Evolutionary conservation across 306 rosid species (phyloP), one percentile per base, ranked within the genome.

Genomic region (Cucumis melo): DNA sequence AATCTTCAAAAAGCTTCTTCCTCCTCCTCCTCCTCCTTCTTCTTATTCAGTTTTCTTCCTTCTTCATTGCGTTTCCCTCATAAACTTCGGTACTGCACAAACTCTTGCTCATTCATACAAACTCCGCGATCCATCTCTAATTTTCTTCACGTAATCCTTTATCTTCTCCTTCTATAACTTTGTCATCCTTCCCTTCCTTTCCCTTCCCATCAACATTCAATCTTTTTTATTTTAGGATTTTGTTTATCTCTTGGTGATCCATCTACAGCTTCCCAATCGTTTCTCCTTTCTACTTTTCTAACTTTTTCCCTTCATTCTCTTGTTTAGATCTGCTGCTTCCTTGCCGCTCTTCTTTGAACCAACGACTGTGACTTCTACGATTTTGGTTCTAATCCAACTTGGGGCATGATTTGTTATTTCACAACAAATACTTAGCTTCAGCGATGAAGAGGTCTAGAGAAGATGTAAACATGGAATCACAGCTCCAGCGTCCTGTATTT

Each of bases 361-460:
- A 81, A 83, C 73, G 71, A 78, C 74, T 81, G 82, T 75, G 77
- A 80, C 81, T 63, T 84, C 75, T 59, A 78, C 83, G 85, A 79
- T 78, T 83, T 84, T 81, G 78, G 29, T 77, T 80, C 9, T 20
- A 78, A 61, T 78, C 75, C 80, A 83, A 82, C 80, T 81, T 72
- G 79, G 80, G 84, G 88, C 82, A 80, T 87, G 92, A 83, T 93
- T 91, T 82, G 85, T 66, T 70, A 82, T 73, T 80, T 81, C 83
- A 76, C 78, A 82, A 48, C 58, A 75, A 39, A 34, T 82, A 73
- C 39, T 72, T 77, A 76, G 71, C 77, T 77, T 41, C 75, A 58
- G 84, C 67, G 78, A 92, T 92, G 98, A 92, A 92, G 88, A 89
- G 98, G 93, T 82, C 89, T 17, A 87, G 93, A 44, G 96, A 89